phyloP scores from a whole-genome alignment of 176 grass and related monocot species.

The Otatea glauca region DNA sequence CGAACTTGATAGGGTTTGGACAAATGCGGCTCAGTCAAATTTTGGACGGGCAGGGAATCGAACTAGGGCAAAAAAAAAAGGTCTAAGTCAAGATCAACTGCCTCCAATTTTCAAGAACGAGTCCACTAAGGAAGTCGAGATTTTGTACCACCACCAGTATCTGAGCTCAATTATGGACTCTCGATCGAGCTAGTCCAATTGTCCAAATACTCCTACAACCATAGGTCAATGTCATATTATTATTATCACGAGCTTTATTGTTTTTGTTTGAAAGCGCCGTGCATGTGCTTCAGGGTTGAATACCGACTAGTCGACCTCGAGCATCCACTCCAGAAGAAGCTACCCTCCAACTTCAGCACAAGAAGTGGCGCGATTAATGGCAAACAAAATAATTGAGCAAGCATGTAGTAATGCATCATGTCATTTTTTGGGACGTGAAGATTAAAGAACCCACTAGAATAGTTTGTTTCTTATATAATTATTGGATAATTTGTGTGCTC shows the following conservation, averaged over 20 bases:
- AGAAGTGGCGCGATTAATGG: background rate
- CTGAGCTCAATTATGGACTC: background rate
- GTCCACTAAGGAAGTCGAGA: background rate
- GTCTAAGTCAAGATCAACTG: background rate
- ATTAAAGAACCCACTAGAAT: no score
- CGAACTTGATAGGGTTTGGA: background rate
- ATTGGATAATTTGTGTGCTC: background rate
- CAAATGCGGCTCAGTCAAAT: background rate
- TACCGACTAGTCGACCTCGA: background rate
- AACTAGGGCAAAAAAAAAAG: background rate
- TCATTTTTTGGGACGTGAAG: no score
- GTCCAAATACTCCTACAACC: background rate
- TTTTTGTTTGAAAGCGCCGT: background rate
- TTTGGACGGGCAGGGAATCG: background rate
- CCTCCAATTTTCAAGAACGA: background rate
- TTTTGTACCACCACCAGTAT: background rate
- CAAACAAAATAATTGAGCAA: background rate
- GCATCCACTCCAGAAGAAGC: background rate
- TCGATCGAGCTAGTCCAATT: background rate
- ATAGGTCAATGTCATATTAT: background rate
- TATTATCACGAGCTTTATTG: no score
- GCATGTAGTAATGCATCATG: background rate
- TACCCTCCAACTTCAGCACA: background rate
- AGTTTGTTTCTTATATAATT: background rate
- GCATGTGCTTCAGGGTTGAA: conserved; percentile 7